Percentiles rank a stretch among this genome's conserved stretches.
Conservation (phyloP, 306 rosid genomes). For the Cyamopsis tetragonoloba region DNA sequence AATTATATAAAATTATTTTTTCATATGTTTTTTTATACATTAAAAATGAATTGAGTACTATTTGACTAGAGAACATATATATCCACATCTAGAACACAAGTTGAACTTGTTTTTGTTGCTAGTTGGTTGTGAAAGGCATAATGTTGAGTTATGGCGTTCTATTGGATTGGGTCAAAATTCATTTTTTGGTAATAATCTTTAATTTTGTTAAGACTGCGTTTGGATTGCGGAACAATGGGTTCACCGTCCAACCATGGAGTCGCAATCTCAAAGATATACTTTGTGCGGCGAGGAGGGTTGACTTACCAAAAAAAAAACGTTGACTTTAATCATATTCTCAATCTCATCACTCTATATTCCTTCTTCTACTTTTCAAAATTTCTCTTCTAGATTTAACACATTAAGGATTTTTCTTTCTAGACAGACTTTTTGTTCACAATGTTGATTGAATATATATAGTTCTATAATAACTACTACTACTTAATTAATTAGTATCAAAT, state of each 20-base stretch:
- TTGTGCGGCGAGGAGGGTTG: conserved; percentile 15
- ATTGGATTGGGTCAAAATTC: not conserved
- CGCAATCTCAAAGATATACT: not conserved
- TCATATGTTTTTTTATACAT: no score
- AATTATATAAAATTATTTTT: not conserved
- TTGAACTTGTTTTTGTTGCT: not conserved
- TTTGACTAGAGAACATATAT: not conserved
- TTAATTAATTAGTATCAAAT: no score
- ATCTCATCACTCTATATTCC: not conserved
- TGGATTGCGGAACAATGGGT: not conserved
- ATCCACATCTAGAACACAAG: not conserved
- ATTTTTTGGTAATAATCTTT: no score
- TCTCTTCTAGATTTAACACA: not conserved
- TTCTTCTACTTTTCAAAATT: not conserved
- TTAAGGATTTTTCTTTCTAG: not conserved
- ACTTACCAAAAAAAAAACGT: no score
- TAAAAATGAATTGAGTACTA: not conserved
- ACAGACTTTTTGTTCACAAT: not conserved
- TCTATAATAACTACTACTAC: no score
- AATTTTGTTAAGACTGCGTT: not conserved
- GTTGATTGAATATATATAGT: not conserved
- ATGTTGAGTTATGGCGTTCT: not conserved
- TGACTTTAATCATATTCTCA: no score
- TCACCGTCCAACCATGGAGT: not conserved
- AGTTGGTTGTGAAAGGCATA: not conserved